A percentile compares a stretch with the other conserved stretches of the same genome.
Evolutionary conservation across 1,139 yeast species (phyloP).

Genomic region (Pichia sp.): DNA sequence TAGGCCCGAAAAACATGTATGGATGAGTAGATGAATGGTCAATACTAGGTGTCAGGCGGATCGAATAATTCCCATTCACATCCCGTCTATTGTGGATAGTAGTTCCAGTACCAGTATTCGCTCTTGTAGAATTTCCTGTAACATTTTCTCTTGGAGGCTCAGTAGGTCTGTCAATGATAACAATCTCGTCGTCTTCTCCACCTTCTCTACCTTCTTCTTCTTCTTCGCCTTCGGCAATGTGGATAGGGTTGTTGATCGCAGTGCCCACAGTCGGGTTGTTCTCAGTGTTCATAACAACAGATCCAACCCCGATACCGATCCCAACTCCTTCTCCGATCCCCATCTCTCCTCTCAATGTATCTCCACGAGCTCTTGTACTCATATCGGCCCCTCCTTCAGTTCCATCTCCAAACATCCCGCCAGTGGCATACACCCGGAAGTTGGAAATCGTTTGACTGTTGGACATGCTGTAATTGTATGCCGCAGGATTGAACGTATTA

Average conservation of each 20-base stretch:
- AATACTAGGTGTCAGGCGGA: slow-evolving; percentile 81
- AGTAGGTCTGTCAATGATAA: neutral
- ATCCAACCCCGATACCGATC: neutral
- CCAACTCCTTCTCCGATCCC: too few relatives aligned
- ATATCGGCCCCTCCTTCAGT: neutral
- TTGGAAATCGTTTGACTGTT: slow-evolving; percentile 32
- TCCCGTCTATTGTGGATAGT: slow-evolving; percentile 16
- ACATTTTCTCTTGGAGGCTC: neutral
- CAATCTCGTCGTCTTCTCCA: too few relatives aligned
- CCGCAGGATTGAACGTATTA: slow-evolving; percentile 27
- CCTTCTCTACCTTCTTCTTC: neutral
- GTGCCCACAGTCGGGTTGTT: slow-evolving; percentile 15
- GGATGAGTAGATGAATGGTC: slow-evolving; percentile 80
- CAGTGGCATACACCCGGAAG: slow-evolving; percentile 18
- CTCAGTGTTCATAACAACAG: slow-evolving; percentile 10
- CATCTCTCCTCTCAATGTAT: too few relatives aligned
- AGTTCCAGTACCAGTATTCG: neutral
- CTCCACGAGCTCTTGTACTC: too few relatives aligned
- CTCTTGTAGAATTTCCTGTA: neutral
- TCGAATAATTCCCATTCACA: slow-evolving; percentile 59
- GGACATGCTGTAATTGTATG: slow-evolving; percentile 27
- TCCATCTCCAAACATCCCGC: neutral
- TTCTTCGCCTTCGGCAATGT: slow-evolving; percentile 3
- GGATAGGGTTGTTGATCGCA: slow-evolving; percentile 10
- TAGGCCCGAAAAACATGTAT: slow-evolving; percentile 79